Conservation (phyloP, 345 rosid genomes). For the Camelina laxa region DNA sequence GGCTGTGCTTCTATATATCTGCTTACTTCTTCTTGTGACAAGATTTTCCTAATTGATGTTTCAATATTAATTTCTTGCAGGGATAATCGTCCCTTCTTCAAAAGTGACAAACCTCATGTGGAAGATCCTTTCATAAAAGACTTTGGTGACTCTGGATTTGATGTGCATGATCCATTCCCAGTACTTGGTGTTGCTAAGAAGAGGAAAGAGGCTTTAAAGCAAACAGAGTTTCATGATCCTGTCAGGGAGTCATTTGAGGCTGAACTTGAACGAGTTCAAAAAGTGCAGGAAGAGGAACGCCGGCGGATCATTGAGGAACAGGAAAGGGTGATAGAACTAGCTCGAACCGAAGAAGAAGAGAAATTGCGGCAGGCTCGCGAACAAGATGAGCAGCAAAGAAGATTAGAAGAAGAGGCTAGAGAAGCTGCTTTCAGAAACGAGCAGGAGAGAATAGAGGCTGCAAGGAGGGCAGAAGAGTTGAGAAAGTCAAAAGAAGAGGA, state of each 20-base stretch:
- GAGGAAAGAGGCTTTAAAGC: conserved; percentile 78
- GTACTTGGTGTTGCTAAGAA: conserved; percentile 75
- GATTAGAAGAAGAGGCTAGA: conserved; percentile 85
- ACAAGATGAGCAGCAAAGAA: conserved; percentile 74
- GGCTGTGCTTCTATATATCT: conserved; percentile 52
- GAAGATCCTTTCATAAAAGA: conserved; percentile 75
- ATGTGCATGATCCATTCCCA: conserved; percentile 77
- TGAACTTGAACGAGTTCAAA: conserved; percentile 97
- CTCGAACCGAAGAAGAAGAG: conserved; percentile 91
- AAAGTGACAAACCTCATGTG: conserved; percentile 68
- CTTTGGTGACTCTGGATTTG: conserved; percentile 59
- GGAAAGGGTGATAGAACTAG: conserved; percentile 81
- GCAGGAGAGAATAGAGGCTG: conserved; percentile 76
- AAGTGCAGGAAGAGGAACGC: conserved; percentile 92
- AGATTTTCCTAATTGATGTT: conserved; percentile 53
- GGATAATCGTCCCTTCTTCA: conserved; percentile 65
- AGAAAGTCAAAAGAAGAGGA: conserved; percentile 94
- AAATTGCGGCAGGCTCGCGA: conserved; percentile 75
- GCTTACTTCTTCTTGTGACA: conserved; percentile 54
- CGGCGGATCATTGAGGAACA: conserved; percentile 76
- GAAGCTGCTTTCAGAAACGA: conserved; percentile 92
- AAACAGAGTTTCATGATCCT: conserved; percentile 88
- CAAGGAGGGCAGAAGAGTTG: conserved; percentile 79
- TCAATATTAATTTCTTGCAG: conserved; percentile 56
- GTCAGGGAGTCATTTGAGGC: conserved; percentile 98